phyloP scores from a whole-genome alignment of 2,329 filamentous ascomycete genomes.

The Emericellopsis atlantica region DNA sequence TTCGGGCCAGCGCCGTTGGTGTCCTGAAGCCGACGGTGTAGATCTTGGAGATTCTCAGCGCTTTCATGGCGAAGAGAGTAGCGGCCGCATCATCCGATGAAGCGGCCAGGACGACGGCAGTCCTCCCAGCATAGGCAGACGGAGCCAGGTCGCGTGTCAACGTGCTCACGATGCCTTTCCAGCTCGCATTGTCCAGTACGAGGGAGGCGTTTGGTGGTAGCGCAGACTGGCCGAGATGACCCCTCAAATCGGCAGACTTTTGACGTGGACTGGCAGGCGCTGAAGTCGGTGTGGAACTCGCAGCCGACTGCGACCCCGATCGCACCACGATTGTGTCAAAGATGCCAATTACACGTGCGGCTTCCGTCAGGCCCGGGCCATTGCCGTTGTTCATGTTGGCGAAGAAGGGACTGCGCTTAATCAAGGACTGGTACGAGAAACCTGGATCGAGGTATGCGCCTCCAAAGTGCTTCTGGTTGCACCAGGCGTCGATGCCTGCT shows the following conservation, averaged over 20 bases:
- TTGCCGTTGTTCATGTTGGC: constrained; percentile 33
- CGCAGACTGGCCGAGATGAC: constrained; percentile 14
- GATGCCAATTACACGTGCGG: constrained; percentile 65
- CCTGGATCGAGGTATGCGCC: constrained; percentile 73
- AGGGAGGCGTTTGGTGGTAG: constrained; percentile 40
- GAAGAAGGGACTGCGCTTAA: constrained; percentile 42
- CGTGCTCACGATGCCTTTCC: constrained; percentile 75
- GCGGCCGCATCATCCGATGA: constrained; percentile 65
- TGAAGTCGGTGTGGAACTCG: constrained; percentile 27
- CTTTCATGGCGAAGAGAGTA: constrained; percentile 66
- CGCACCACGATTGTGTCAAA: constrained; percentile 60
- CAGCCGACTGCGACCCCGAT: constrained; percentile 1
- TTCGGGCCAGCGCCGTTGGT: constrained; percentile 44
- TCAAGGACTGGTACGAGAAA: constrained; percentile 45
- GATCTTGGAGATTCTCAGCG: constrained; percentile 63
- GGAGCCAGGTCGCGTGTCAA: constrained; percentile 72
- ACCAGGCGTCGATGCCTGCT: constrained; percentile 56
- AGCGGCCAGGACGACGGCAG: constrained; percentile 63
- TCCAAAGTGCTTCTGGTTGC: constrained; percentile 64
- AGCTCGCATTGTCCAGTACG: constrained; percentile 70
- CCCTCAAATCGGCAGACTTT: constrained; percentile 14
- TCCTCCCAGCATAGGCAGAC: constrained; percentile 64
- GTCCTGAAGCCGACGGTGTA: constrained; percentile 76
- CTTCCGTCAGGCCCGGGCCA: constrained; percentile 55
- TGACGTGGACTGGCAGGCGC: constrained; percentile 34